Base-by-base conservation (phyloP, 257 asterid genomes). In the Fraxinus excelsior region DNA sequence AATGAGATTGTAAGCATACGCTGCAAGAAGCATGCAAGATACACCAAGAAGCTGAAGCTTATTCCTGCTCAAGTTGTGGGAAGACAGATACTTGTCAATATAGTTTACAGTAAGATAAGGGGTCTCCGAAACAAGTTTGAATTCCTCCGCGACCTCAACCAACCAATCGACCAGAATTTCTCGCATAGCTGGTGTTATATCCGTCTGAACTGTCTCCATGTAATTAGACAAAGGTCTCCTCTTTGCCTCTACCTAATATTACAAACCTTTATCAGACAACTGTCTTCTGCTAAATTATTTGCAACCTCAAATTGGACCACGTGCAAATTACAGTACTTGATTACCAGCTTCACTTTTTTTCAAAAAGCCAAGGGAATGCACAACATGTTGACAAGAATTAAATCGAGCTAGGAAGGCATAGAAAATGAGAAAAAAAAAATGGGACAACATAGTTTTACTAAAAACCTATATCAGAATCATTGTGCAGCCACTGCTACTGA, bases 21-120 rank as follows among this genome's bases (percentile, higher is more conserved):
- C 84, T 67, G 98, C 99, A 67, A 90, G 89, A 77, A 91, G 94
- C 97, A 95, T 91, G 94, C 92, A 83, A 76, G 97, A 82, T 32
- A 95, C 94, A 51, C 99, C 97, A 44, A 95, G 91, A 86, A 95
- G 97, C 87, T 95, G 99, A 87, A 95, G 97, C 87, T 81, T 88
- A 29, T 86, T 76, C 85, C 91, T 84, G 67, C 11, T 31, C 76
- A 95, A 67, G 42, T 84, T 70, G 74, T 83, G 91, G 32, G 85
- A 82, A 66, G 98, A 88, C 40, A 95, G 78, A 81, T 81, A 95
- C 86, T 96, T 85, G 80, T 95, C 99, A 2, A 95, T 73, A 72
- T 87, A 88, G 80, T 80, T 84, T 42, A 95, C 94, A 12, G 98
- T 72, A 38, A 90, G 96, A 76, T 88, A 86, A 42, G 91, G 76